Conservation (phyloP, 345 rosid genomes). For the Carallia brachiata region DNA sequence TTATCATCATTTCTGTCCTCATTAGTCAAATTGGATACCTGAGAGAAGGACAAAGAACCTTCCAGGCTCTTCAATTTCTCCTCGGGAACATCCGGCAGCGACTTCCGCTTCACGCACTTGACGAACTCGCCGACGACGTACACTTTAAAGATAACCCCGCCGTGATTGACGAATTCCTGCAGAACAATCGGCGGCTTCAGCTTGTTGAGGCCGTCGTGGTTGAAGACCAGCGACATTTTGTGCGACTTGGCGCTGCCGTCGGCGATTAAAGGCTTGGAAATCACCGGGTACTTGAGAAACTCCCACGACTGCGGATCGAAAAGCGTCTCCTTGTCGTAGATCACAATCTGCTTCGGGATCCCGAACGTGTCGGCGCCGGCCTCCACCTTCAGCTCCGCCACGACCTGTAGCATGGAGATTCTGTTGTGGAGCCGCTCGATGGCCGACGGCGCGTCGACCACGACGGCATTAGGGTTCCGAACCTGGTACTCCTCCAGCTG, state of each 20-base stretch:
- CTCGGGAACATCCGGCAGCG: conserved; percentile 53
- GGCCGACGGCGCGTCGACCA: conserved; percentile 47
- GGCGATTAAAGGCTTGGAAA: conserved; percentile 61
- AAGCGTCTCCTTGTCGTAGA: conserved; percentile 45
- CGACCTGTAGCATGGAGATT: conserved; percentile 63
- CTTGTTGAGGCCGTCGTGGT: conserved; percentile 49
- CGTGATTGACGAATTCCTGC: conserved; percentile 67
- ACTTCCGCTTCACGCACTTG: conserved; percentile 56
- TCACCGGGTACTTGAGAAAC: conserved; percentile 50
- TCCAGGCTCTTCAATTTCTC: conserved; percentile 42
- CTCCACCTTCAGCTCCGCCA: conserved; percentile 41
- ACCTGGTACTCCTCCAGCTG: conserved; percentile 36
- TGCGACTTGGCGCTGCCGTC: conserved; percentile 58
- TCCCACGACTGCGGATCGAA: conserved; percentile 38
- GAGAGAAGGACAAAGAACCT: conserved; percentile 50
- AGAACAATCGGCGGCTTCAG: conserved; percentile 54
- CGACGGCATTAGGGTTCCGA: conserved; percentile 34
- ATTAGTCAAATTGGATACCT: conserved; percentile 48
- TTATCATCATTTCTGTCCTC: conserved; percentile 31
- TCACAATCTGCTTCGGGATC: conserved; percentile 59
- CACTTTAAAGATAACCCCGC: conserved; percentile 64
- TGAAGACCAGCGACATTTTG: conserved; percentile 54
- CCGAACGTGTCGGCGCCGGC: conserved; percentile 33
- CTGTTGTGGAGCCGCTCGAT: conserved; percentile 52
- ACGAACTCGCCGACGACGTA: conserved; percentile 57